A percentile compares a stretch with the other conserved stretches of the same genome.
phyloP scores from a whole-genome alignment of 306 rosid species.

The Cucurbita pepo region DNA sequence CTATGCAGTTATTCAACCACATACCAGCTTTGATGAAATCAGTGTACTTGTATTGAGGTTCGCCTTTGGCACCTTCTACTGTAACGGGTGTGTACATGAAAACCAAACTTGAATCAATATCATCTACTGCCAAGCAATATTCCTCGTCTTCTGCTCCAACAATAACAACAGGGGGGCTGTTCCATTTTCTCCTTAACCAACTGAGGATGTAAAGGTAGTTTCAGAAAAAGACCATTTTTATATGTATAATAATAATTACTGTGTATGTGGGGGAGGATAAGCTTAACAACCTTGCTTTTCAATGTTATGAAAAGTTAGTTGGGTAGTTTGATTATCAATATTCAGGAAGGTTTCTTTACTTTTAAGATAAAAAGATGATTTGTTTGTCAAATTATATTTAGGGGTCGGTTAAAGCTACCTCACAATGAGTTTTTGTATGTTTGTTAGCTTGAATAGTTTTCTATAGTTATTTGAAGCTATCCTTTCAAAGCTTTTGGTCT shows the following conservation, averaged over 20 bases:
- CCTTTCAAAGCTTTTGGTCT: not conserved
- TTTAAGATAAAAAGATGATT: not conserved
- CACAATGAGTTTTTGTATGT: not conserved
- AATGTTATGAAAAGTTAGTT: not conserved
- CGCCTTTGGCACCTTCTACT: conserved; percentile 91
- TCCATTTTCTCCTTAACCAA: conserved; percentile 98
- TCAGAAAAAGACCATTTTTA: not conserved
- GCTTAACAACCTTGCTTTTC: not conserved
- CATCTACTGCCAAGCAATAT: conserved; percentile 59
- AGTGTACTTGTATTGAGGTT: conserved; percentile 85
- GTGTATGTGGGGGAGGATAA: not conserved
- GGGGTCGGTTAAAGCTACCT: not conserved
- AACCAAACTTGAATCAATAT: conserved; percentile 86
- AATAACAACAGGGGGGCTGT: conserved; percentile 80
- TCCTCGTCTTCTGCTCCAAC: conserved; percentile 90
- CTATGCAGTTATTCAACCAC: not conserved
- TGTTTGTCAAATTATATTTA: not conserved
- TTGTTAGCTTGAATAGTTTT: not conserved
- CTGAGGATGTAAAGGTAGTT: conserved; percentile 26
- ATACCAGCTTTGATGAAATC: conserved; percentile 91
- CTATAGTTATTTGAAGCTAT: no score
- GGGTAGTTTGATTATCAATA: not conserved
- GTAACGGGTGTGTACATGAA: conserved; percentile 97
- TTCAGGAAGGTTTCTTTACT: not conserved
- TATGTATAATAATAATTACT: not conserved